Evolutionary conservation across 805 yeast species (phyloP).

Genomic region (Metschnikowia chrysomelidarum): DNA sequence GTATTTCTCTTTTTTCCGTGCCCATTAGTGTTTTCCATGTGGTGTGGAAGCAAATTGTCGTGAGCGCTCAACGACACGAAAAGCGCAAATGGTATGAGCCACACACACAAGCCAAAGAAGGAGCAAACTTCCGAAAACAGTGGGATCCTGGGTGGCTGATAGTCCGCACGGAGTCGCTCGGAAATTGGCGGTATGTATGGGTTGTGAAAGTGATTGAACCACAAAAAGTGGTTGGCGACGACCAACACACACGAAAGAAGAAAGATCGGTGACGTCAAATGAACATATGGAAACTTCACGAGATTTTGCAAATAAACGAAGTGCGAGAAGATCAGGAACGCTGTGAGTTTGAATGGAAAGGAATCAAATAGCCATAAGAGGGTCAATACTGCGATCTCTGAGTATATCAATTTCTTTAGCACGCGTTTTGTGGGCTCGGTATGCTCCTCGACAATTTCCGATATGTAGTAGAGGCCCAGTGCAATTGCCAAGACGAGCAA

Average conservation of each 20-base stretch:
- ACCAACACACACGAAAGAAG: slow-evolving; percentile 71
- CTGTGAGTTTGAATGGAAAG: slow-evolving; percentile 67
- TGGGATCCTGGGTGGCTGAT: slow-evolving; percentile 67
- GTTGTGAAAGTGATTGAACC: slow-evolving; percentile 83
- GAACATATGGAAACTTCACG: slow-evolving; percentile 78
- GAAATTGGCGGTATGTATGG: slow-evolving; percentile 70
- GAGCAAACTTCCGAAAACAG: slow-evolving; percentile 90
- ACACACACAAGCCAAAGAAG: slow-evolving; percentile 87
- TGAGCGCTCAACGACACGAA: slow-evolving; percentile 91
- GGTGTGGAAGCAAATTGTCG: slow-evolving; percentile 78
- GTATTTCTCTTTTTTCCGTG: slow-evolving; percentile 30
- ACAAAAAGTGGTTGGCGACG: slow-evolving; percentile 74
- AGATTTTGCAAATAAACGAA: slow-evolving; percentile 74
- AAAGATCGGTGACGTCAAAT: slow-evolving; percentile 68
- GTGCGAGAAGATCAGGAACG: slow-evolving; percentile 71
- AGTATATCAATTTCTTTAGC: slow-evolving; percentile 59
- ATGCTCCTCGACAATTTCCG: slow-evolving; percentile 93
- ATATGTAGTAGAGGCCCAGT: slow-evolving; percentile 84
- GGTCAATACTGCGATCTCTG: slow-evolving; percentile 52
- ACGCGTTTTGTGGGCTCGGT: slow-evolving; percentile 78
- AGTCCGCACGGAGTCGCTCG: slow-evolving; percentile 55
- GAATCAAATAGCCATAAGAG: slow-evolving; percentile 71
- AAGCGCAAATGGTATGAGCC: slow-evolving; percentile 92
- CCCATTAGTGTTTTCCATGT: slow-evolving; percentile 27
- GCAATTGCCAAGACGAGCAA: slow-evolving; percentile 59